Evolutionary conservation across 2,329 filamentous ascomycete genomes (phyloP).

Genomic region (Colletotrichum sansevieriae): DNA sequence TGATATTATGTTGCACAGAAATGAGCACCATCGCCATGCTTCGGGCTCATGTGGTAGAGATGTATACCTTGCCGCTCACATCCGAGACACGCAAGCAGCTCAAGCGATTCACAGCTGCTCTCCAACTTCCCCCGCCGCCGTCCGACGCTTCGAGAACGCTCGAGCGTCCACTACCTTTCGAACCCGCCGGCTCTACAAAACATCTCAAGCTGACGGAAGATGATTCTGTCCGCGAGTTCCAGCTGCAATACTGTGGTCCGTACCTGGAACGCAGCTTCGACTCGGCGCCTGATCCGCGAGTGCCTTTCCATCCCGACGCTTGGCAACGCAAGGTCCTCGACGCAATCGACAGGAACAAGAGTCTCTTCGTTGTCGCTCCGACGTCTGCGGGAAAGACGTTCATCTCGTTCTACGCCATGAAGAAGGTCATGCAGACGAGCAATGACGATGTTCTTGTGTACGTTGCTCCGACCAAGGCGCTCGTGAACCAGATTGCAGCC

Average conservation of each 20-base stretch:
- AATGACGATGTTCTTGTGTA: conserved; percentile 82
- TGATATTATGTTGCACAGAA: not conserved
- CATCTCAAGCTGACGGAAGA: not conserved
- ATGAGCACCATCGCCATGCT: conserved; percentile 11
- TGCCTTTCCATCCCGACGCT: conserved; percentile 78
- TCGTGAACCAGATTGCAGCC: conserved; percentile 87
- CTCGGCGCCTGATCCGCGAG: conserved; percentile 74
- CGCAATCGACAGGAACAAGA: conserved; percentile 77
- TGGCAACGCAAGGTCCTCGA: conserved; percentile 84
- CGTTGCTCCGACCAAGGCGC: conserved; percentile 83
- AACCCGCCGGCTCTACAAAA: not conserved
- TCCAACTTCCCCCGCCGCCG: not conserved
- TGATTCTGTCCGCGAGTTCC: conserved; percentile 62
- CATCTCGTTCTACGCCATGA: conserved; percentile 88
- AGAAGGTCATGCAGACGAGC: conserved; percentile 75
- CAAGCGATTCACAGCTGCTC: not conserved
- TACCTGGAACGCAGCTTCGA: conserved; percentile 83
- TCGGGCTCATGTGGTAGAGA: conserved; percentile 2
- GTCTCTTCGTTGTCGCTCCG: conserved; percentile 81
- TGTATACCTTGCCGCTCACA: conserved; percentile 3
- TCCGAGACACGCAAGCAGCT: not conserved
- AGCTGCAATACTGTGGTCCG: conserved; percentile 76
- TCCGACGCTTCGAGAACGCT: not conserved
- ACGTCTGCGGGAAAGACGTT: conserved; percentile 87
- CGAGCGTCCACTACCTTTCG: conserved; percentile 2